Evolutionary conservation across 1,139 yeast species (phyloP).

Genomic region (Blastobotrys persicus): DNA sequence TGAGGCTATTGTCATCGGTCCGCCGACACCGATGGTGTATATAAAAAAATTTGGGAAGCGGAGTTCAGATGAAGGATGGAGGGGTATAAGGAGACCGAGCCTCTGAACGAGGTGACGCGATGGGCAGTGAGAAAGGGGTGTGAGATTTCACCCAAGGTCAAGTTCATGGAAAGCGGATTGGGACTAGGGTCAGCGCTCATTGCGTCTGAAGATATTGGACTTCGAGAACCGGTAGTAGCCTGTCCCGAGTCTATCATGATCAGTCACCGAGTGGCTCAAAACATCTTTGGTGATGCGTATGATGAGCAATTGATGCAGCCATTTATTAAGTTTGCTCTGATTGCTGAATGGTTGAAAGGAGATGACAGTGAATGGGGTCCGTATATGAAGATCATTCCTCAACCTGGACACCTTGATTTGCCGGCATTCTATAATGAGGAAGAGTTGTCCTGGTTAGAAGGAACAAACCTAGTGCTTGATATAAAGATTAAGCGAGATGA

Average conservation of each 20-base stretch:
- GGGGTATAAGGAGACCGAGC: background rate
- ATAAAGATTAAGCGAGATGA: conserved; percentile 26
- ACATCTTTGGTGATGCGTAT: conserved; percentile 19
- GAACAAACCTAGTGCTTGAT: conserved; percentile 54
- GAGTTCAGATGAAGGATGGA: background rate
- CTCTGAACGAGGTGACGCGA: conserved; percentile 9
- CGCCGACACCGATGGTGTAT: background rate
- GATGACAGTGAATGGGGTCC: conserved; percentile 37
- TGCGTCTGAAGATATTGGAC: conserved; percentile 23
- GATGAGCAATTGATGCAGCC: conserved; percentile 19
- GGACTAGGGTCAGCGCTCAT: conserved; percentile 25
- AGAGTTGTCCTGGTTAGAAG: conserved; percentile 53
- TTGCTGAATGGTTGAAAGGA: conserved; percentile 24
- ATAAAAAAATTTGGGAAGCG: background rate
- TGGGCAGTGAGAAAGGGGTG: conserved; percentile 20
- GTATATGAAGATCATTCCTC: conserved; percentile 62
- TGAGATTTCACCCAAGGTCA: conserved; percentile 13
- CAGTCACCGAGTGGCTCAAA: conserved; percentile 29
- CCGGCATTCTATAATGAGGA: conserved; percentile 63
- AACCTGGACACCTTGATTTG: conserved; percentile 46
- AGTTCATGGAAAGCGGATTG: conserved; percentile 13
- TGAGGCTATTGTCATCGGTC: background rate
- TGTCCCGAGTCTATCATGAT: conserved; percentile 29
- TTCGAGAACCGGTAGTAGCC: conserved; percentile 23
- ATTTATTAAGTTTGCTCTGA: conserved; percentile 27